Base-by-base conservation (phyloP, 192 early-diverging fungal species). In the Coemansia sp. region DNA sequence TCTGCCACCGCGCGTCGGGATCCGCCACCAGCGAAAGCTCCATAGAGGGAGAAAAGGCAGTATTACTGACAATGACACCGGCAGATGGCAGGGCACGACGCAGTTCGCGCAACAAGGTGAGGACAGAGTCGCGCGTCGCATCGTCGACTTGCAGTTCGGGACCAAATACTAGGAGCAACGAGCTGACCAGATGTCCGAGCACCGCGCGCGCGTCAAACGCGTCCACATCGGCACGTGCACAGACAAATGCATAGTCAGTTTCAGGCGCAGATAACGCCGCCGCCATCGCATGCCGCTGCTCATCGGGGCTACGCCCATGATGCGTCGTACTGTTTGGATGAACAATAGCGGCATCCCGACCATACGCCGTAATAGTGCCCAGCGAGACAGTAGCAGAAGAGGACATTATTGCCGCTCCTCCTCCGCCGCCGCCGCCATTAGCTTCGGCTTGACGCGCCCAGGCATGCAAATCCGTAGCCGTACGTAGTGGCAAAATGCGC, bases 101-200 rank as follows among this genome's bases (percentile, higher is more conserved):
- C 51, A 99, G 73, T 64, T 94, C 90, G 43, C 92, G 87, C 62
- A 95, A 84, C 25, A 98, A 71, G 24, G 85, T 87, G 15, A 93
- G 84, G 57, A 94, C 94, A 1, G 95, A 77, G 29, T 94, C 90
- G n/a, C 94, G 85, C 1, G 93, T 79, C 47, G 85, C 88, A 0
- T 20, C 10, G 24, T 90, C 92, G 4, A 84, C 76, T 51, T 91
- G 89, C 40, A 99, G 77, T 70, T 98, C 96, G 0, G 98, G 98
- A 0, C 98, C 98, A 32, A 97, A 69, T 0, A 94, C 94, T 17
- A 93, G 92, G 59, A 98, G 82, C 38, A 98, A 68, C 5, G 93
- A 93, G 64, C 94, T 89, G 45, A 98, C 86, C n/a, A 98, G 91
- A 31, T 87, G 88, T 1, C 95, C 98, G 43, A 99, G 70, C 19